These are phyloP conservation scores for Nigrospora sphaerica DNA, from an alignment of 2,329 filamentous ascomycete genomes.

Conservation along the genomic window DNA sequence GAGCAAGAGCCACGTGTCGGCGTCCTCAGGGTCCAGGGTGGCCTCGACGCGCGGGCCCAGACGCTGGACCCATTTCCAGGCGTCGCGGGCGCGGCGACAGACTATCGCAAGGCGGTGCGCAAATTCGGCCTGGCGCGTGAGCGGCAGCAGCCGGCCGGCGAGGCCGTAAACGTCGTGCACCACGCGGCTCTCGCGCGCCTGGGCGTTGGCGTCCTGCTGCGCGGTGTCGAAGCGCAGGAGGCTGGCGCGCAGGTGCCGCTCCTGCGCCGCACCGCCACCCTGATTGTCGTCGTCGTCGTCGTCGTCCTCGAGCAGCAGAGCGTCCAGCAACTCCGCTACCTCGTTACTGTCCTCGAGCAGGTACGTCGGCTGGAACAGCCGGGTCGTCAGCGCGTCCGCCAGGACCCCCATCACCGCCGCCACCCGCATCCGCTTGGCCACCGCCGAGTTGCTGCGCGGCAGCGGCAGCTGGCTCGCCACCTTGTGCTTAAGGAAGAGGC, in stretches of 20 bases:
- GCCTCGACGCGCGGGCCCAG: background rate
- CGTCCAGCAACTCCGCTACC: background rate
- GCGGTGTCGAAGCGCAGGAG: background rate
- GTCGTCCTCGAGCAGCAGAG: background rate
- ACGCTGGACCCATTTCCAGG: background rate
- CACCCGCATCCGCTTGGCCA: slow-evolving; percentile 25
- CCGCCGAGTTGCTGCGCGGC: slow-evolving; percentile 17
- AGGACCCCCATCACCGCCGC: slow-evolving; percentile 20
- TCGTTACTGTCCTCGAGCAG: slow-evolving; percentile 5
- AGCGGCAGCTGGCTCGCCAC: slow-evolving; percentile 14
- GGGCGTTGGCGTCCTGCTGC: background rate
- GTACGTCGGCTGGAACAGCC: slow-evolving; percentile 26
- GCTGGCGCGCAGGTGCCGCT: background rate
- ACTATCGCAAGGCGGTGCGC: background rate
- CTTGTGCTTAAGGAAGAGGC: too few species aligned
- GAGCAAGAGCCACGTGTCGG: background rate
- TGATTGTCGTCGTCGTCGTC: background rate
- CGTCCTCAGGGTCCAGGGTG: background rate
- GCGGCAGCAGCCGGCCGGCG: background rate
- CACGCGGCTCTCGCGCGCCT: background rate
- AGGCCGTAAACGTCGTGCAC: background rate
- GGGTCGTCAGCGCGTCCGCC: slow-evolving; percentile 14
- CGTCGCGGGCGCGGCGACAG: background rate
- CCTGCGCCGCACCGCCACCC: background rate
- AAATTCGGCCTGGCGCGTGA: background rate